phyloP scores from a whole-genome alignment of 176 grass and related monocot species.

The Carex myosuroides region DNA sequence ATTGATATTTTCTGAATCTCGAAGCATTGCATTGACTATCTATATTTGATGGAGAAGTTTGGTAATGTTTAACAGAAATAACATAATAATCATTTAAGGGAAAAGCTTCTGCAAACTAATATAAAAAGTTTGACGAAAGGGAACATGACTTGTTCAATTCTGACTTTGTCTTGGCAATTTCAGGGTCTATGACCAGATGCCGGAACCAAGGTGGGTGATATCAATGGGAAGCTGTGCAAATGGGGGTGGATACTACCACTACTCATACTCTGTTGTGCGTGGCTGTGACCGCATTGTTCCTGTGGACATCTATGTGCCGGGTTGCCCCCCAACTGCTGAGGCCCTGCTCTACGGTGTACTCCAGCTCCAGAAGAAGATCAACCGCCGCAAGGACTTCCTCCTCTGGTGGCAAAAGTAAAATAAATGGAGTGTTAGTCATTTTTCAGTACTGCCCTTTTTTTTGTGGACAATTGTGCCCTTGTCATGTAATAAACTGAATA shows the following conservation, averaged over 20 bases:
- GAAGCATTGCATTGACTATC: background rate
- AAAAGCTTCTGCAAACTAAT: background rate
- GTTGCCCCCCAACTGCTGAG: constrained; percentile 92
- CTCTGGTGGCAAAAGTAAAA: constrained; percentile 93
- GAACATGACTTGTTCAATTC: background rate
- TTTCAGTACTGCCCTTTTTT: constrained; percentile 1
- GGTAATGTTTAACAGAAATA: background rate
- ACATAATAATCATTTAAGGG: background rate
- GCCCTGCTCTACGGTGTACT: constrained; percentile 92
- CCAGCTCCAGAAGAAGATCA: constrained; percentile 97
- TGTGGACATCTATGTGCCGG: constrained; percentile 85
- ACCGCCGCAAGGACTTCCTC: constrained; percentile 95
- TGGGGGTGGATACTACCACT: constrained; percentile 95
- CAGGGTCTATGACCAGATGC: constrained; percentile 98
- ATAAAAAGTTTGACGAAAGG: background rate
- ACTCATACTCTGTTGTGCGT: constrained; percentile 90
- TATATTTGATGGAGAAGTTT: background rate
- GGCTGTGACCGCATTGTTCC: constrained; percentile 96
- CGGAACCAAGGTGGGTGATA: constrained; percentile 91
- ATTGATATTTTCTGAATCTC: background rate
- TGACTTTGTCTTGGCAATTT: background rate
- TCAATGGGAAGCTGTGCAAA: constrained; percentile 98
- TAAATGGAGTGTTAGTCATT: background rate
- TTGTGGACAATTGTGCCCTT: constrained; percentile 1
- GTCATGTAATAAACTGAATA: constrained; percentile 40